Evolutionary conservation across 1,139 yeast species (phyloP), one percentile per base, ranked within the genome.

Genomic region (Kodamaea alishanica): DNA sequence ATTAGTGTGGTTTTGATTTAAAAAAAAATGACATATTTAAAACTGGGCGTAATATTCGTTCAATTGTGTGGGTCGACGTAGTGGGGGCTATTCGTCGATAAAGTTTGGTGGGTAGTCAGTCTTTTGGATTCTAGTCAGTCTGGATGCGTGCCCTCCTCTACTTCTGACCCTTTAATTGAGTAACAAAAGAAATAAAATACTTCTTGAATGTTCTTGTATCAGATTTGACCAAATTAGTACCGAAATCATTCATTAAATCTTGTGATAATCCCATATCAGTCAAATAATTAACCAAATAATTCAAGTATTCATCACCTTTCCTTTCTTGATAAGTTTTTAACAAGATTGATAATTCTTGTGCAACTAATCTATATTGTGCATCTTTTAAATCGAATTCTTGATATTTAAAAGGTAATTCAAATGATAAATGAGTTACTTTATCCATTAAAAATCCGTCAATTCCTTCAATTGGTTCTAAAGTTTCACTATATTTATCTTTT

Each of bases 361-460:
- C 82, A 33, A 86, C 73, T 39, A 81, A 69, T 52, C 94, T 75
- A 51, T 76, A 78, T 55, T 86, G 90, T 2, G 95, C 95, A 55
- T 89, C 96, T 48, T 79, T 77, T 38, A 82, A 65, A 52, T 84
- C 78, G 49, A 82, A 81, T 27, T 75, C 74, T 33, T 68, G 74
- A 34, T 81, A 78, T 50, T 84, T 82, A 53, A 87, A 82, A 8
- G 96, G 89, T 37, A 89, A 67, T 56, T 87, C 95, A 66, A 89
- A 85, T 34, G 82, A 73, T 40, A 87, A 63, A 38, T 84, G 78
- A 6, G 89, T 75, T 29, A 79, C 73, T 48, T 82, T 84, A 38
- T 81, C 79, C 61, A 85, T 77, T 42, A 90, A 72, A 55, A 76
- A 81, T 40, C 75, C 79, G 39, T 81, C 84, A 38, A 86, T 75